Conservation (phyloP, 371 early-diverging fungal species). For the Vairimorpha necatrix region DNA sequence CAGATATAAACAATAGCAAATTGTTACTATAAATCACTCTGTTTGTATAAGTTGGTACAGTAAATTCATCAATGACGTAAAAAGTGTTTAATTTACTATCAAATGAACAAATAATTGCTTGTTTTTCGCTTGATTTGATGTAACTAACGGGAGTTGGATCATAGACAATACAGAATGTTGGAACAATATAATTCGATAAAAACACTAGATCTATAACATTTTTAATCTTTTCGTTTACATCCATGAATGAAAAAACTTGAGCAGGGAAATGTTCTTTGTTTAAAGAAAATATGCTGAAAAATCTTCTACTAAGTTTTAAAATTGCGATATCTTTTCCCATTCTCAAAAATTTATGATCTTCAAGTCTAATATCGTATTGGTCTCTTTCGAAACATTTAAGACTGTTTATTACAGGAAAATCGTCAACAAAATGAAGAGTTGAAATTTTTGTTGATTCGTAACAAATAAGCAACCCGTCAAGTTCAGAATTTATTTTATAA, state of each 20-base stretch:
- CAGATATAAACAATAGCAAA: constrained; percentile 20
- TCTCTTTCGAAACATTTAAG: constrained; percentile 32
- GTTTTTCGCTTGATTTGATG: not conserved
- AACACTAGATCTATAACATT: constrained; percentile 22
- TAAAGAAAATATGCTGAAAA: constrained; percentile 18
- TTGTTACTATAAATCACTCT: constrained; percentile 2
- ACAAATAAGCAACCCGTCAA: constrained; percentile 16
- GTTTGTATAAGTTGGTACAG: constrained; percentile 5
- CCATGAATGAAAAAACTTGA: constrained; percentile 24
- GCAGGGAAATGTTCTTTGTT: not conserved
- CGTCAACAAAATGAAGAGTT: not conserved
- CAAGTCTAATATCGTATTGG: constrained; percentile 6
- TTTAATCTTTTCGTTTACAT: constrained; percentile 20
- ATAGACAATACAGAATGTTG: constrained; percentile 29
- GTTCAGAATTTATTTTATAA: not conserved
- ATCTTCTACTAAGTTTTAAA: constrained; percentile 15
- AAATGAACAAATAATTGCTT: constrained; percentile 21
- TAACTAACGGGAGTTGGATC: constrained; percentile 13
- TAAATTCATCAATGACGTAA: constrained; percentile 22
- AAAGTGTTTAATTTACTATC: constrained; percentile 16
- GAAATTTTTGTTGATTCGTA: constrained; percentile 19
- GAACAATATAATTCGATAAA: constrained; percentile 18
- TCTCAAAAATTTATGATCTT: constrained; percentile 10
- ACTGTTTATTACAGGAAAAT: constrained; percentile 7
- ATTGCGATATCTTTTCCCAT: constrained; percentile 14